These are phyloP conservation scores for Fusarium nelsonii DNA, from an alignment of 2,329 filamentous ascomycete species.

Conservation along the genomic window DNA sequence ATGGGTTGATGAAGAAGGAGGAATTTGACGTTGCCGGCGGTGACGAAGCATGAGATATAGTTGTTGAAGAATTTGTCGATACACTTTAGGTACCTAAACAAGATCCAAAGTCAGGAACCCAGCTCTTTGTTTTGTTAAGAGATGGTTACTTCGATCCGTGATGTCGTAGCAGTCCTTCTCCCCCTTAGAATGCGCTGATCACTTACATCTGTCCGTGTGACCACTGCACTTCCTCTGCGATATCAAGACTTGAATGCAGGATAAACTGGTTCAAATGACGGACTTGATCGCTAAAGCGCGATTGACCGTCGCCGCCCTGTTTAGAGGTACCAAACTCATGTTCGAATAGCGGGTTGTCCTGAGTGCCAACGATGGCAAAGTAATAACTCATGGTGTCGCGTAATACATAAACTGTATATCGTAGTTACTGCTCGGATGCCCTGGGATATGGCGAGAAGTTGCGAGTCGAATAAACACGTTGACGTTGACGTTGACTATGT, in stretches of 20 bases:
- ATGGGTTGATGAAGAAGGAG: slow-evolving; percentile 90
- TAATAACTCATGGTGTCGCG: slow-evolving; percentile 88
- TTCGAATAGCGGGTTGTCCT: slow-evolving; percentile 96
- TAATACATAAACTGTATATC: slow-evolving; percentile 45
- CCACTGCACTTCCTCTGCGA: slow-evolving; percentile 98
- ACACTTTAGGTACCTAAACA: slow-evolving; percentile 89
- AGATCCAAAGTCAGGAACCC: slow-evolving; percentile 9
- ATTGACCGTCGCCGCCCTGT: slow-evolving; percentile 90
- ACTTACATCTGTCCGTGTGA: slow-evolving; percentile 82
- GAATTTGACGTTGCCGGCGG: slow-evolving; percentile 92
- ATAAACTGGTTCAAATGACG: slow-evolving; percentile 98
- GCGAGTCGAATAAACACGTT: slow-evolving; percentile 6
- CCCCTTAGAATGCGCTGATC: neutral
- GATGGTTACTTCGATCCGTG: neutral
- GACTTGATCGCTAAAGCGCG: slow-evolving; percentile 88
- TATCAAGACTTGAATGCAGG: slow-evolving; percentile 91
- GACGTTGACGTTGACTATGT: slow-evolving; percentile 9
- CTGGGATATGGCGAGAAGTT: neutral
- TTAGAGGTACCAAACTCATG: slow-evolving; percentile 98
- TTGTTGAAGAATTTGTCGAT: slow-evolving; percentile 97
- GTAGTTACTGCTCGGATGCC: neutral
- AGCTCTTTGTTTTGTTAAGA: neutral
- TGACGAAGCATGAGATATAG: slow-evolving; percentile 95
- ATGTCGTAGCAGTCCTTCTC: slow-evolving; percentile 6
- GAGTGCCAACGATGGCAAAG: slow-evolving; percentile 95